phyloP scores from a whole-genome alignment of 768 basidiomycete species.

The Termitomyces heimii region DNA sequence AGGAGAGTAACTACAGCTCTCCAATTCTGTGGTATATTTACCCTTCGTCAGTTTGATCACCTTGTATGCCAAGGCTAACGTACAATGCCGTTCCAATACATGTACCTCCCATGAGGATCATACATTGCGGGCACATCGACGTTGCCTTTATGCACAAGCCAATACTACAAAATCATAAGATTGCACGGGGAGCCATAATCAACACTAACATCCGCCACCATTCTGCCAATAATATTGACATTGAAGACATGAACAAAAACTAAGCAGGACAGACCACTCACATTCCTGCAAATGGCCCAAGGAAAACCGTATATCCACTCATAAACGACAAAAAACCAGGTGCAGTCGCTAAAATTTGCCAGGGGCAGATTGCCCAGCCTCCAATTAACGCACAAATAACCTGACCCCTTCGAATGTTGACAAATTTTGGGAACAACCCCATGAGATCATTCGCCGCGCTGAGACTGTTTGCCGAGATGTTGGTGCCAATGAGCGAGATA shows the following conservation, averaged over 20 bases:
- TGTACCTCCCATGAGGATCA: conserved; percentile 69
- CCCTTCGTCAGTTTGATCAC: neutral
- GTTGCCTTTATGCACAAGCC: conserved; percentile 65
- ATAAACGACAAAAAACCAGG: conserved; percentile 71
- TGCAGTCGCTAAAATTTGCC: conserved; percentile 74
- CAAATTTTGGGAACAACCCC: conserved; percentile 66
- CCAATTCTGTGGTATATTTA: conserved; percentile 56
- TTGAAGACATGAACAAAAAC: neutral
- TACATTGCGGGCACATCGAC: conserved; percentile 87
- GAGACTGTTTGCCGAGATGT: conserved; percentile 71
- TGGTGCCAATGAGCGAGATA: conserved; percentile 65
- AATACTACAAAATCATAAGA: conserved; percentile 42
- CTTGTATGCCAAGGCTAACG: conserved; percentile 17
- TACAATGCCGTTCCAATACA: conserved; percentile 72
- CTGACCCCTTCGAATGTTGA: conserved; percentile 80
- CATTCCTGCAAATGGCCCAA: conserved; percentile 76
- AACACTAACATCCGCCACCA: conserved; percentile 38
- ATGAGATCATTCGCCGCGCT: conserved; percentile 83
- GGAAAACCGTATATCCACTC: conserved; percentile 80
- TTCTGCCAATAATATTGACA: conserved; percentile 20
- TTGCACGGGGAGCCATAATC: neutral
- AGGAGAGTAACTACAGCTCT: conserved; percentile 66
- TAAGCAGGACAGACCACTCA: neutral
- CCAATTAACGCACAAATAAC: conserved; percentile 76
- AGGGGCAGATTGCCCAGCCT: conserved; percentile 82